These are phyloP conservation scores for Hypoxylon intermedium DNA, from an alignment of 495 filamentous ascomycete species.

Conservation along the genomic window DNA sequence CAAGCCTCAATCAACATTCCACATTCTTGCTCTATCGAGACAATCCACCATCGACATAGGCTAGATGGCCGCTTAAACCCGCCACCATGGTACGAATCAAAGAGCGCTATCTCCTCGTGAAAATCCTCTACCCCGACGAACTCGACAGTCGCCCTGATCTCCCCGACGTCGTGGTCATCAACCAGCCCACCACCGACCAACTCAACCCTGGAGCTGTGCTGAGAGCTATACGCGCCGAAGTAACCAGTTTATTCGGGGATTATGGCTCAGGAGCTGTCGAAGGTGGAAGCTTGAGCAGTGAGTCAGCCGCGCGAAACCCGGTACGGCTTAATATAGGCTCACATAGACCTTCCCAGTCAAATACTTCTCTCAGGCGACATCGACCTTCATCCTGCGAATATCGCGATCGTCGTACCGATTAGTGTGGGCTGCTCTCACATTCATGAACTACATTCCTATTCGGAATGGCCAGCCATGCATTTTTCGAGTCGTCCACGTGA, in stretches of 20 bases:
- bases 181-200: slow-evolving; percentile 73
- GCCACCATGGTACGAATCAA: slow-evolving; percentile 93
- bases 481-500: slow-evolving; percentile 87
- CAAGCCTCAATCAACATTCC: no score
- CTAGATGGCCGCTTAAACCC: background rate
- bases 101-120: slow-evolving; percentile 89
- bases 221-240: slow-evolving; percentile 70
- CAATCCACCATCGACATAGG: no score
- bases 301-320: slow-evolving; percentile 3
- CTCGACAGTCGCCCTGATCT: slow-evolving; percentile 49
- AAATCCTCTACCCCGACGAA: slow-evolving; percentile 83
- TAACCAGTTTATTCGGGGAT: slow-evolving; percentile 84
- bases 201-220: slow-evolving; percentile 69
- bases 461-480: slow-evolving; percentile 68
- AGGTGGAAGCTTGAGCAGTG: slow-evolving; percentile 52
- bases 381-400: slow-evolving; percentile 86
- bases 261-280: slow-evolving; percentile 77
- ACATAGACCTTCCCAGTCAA: slow-evolving; percentile 66
- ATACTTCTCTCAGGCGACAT: slow-evolving; percentile 91
- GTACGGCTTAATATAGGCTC: slow-evolving; percentile 26
- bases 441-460: slow-evolving; percentile 73
- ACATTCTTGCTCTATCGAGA: no score
- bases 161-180: slow-evolving; percentile 69
- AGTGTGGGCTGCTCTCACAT: slow-evolving; percentile 87
- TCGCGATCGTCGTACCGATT: slow-evolving; percentile 80